Conservation (phyloP, 2,329 filamentous ascomycete genomes). For the Alternaria arborescens region DNA sequence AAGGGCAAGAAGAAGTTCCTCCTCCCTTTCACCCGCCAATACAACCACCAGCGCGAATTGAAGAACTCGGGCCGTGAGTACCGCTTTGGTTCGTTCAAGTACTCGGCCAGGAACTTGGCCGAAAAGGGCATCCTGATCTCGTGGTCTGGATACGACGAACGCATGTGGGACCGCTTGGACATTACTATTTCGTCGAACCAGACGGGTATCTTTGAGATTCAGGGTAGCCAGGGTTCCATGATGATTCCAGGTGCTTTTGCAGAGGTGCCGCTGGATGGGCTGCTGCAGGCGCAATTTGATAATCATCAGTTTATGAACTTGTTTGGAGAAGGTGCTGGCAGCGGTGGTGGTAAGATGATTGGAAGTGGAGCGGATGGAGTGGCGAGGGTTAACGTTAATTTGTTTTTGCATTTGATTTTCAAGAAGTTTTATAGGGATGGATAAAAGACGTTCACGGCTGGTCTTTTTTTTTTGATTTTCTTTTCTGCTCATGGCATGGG, state of each 20-base stretch:
- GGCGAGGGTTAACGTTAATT: conserved; percentile 91
- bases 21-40: conserved; percentile 96
- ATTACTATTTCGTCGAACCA: conserved; percentile 93
- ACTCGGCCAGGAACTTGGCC: conserved; percentile 84
- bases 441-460: conserved; percentile 29
- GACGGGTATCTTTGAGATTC: conserved; percentile 91
- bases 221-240: conserved; percentile 89
- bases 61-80: conserved; percentile 91
- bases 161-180: conserved; percentile 91
- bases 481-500: neutral
- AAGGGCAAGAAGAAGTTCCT: conserved; percentile 95
- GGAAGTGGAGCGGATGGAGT: conserved; percentile 29
- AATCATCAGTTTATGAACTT: conserved; percentile 95
- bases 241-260: conserved; percentile 95
- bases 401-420: conserved; percentile 95
- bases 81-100: conserved; percentile 98
- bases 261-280: conserved; percentile 86
- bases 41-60: conserved; percentile 96
- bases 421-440: conserved; percentile 88
- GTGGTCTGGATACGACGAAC: conserved; percentile 84
- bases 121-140: conserved; percentile 94
- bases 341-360: neutral
- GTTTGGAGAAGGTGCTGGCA: conserved; percentile 61
- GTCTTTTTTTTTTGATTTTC: no score
- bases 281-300: conserved; percentile 96